phyloP scores from a whole-genome alignment of 148 eudicot genomes.

The Arbutus unedo region DNA sequence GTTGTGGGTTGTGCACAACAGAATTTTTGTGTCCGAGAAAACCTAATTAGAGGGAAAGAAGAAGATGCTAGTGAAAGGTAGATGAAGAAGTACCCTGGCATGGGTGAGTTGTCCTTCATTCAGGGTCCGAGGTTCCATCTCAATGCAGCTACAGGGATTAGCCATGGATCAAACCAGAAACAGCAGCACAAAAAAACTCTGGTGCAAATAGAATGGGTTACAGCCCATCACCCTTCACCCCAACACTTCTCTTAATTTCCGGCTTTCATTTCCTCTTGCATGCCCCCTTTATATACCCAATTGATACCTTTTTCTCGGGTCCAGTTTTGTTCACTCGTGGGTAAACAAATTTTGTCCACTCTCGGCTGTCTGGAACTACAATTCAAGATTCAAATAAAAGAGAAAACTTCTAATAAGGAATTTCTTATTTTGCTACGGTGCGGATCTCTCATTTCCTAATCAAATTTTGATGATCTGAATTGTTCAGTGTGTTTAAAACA shows the following conservation, averaged over 20 bases:
- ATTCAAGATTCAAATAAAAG: too few species aligned
- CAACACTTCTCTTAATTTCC: neutral
- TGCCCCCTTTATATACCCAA: neutral
- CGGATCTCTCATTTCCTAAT: too few species aligned
- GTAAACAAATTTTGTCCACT: too few species aligned
- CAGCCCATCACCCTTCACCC: slow-evolving; percentile 14
- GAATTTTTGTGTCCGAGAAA: too few species aligned
- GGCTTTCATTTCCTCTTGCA: neutral
- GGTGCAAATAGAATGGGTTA: slow-evolving; percentile 3
- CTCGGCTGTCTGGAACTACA: too few species aligned
- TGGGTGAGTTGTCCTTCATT: slow-evolving; percentile 28
- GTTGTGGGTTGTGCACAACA: too few species aligned
- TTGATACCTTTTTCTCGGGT: neutral
- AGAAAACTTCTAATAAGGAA: too few species aligned
- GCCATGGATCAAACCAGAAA: slow-evolving; percentile 26
- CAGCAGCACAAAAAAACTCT: slow-evolving; percentile 1
- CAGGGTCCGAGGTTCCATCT: slow-evolving; percentile 43
- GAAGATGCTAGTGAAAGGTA: neutral
- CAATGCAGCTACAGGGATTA: slow-evolving; percentile 39
- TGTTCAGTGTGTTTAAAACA: too few species aligned
- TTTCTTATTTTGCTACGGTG: too few species aligned
- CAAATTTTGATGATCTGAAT: too few species aligned
- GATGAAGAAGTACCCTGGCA: slow-evolving; percentile 24
- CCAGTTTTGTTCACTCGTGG: too few species aligned
- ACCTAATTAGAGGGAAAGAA: neutral